These are phyloP conservation scores for Podosphaera xanthii DNA, from an alignment of 2,329 filamentous ascomycete species.

Conservation along the genomic window DNA sequence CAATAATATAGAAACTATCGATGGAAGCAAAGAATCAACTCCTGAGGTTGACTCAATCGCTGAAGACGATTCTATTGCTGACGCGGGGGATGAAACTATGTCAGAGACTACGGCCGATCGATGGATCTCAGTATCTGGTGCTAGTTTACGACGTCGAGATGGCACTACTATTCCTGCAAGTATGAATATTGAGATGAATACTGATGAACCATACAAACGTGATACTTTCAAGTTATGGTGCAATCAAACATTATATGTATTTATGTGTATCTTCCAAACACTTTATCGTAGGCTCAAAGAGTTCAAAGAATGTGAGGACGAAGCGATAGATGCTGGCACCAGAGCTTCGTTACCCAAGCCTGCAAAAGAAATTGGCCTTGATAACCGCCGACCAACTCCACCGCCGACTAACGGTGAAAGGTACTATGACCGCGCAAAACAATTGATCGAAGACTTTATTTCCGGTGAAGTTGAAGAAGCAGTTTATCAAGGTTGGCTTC, in stretches of 20 bases:
- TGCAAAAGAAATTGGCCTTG: constrained; percentile 64
- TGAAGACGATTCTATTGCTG: constrained; percentile 52
- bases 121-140: constrained; percentile 39
- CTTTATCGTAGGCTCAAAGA: constrained; percentile 65
- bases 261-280: constrained; percentile 83
- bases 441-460: constrained; percentile 71
- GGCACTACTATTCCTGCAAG: constrained; percentile 20
- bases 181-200: constrained; percentile 42
- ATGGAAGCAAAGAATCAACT: constrained; percentile 69
- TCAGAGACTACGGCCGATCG: constrained; percentile 41
- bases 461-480: constrained; percentile 59
- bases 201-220: constrained; percentile 59
- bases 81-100: constrained; percentile 30
- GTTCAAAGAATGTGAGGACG: constrained; percentile 57
- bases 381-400: constrained; percentile 54
- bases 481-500: constrained; percentile 72
- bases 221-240: constrained; percentile 75
- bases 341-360: constrained; percentile 57
- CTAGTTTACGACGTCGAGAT: constrained; percentile 17
- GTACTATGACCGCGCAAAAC: constrained; percentile 69
- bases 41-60: constrained; percentile 59
- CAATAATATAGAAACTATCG: constrained; percentile 62
- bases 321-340: constrained; percentile 50
- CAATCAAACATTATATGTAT: constrained; percentile 80
- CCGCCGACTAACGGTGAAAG: constrained; percentile 35